These are phyloP conservation scores for Eimeria falciformis DNA, from an alignment of 169 alveolate genomes.

Conservation along the genomic window DNA sequence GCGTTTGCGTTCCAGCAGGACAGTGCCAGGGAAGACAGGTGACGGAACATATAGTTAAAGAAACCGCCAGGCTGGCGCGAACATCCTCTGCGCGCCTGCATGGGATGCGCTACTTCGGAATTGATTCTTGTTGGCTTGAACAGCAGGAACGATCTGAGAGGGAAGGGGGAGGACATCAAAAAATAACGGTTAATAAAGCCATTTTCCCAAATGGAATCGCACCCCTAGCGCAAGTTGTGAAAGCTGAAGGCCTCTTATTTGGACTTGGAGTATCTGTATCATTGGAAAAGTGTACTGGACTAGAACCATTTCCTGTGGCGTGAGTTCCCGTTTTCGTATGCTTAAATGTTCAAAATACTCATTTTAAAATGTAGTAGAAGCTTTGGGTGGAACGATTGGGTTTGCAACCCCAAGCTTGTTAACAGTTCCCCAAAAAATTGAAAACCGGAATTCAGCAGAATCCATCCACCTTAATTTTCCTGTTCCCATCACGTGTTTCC, in stretches of 20 bases:
- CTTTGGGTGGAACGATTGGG: too few relatives aligned
- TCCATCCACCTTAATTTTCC: too few relatives aligned
- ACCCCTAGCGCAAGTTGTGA: neutral
- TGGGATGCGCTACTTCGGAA: conserved; percentile 26
- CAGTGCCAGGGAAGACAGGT: neutral
- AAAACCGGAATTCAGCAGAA: too few relatives aligned
- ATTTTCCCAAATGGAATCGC: neutral
- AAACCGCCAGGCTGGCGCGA: neutral
- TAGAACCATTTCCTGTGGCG: conserved; percentile 1
- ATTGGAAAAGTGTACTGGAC: conserved; percentile 1
- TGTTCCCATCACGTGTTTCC: too few relatives aligned
- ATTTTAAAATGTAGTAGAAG: too few relatives aligned
- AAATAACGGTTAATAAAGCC: neutral
- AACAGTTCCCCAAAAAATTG: too few relatives aligned
- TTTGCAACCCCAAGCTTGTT: too few relatives aligned
- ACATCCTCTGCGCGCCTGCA: conserved; percentile 2
- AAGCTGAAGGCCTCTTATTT: neutral
- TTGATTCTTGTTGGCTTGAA: conserved; percentile 27
- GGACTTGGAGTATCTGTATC: conserved; percentile 20
- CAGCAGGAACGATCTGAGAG: neutral
- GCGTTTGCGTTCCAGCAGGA: conserved; percentile 10
- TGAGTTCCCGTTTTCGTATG: neutral
- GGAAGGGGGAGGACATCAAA: neutral
- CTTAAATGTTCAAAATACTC: too few relatives aligned
- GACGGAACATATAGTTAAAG: neutral